A percentile compares a stretch with the other conserved stretches of the same genome.
Conservation (phyloP, 495 filamentous ascomycete species). For the Talaromyces nanjingensis region DNA sequence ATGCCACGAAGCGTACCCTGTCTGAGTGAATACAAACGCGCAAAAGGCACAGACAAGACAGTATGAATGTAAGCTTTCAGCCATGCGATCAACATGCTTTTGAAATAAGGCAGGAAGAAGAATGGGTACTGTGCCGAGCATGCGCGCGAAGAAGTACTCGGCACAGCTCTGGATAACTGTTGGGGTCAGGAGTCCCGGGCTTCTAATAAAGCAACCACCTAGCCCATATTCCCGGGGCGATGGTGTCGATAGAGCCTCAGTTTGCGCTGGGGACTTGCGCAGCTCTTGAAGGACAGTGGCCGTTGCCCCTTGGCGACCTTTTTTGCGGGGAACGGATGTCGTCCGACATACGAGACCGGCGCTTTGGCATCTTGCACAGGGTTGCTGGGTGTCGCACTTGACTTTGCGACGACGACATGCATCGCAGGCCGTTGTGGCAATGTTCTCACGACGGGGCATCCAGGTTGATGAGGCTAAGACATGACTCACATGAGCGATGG, state of each 20-base stretch:
- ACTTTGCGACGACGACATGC: conserved; percentile 81
- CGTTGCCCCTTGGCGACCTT: conserved; percentile 74
- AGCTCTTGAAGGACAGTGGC: conserved; percentile 79
- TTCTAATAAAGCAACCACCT: conserved; percentile 8
- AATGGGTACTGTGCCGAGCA: conserved; percentile 71
- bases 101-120: conserved; percentile 56
- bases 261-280: conserved; percentile 48
- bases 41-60: conserved; percentile 67
- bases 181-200: conserved; percentile 48
- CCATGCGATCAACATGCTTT: conserved; percentile 48
- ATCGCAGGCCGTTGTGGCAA: conserved; percentile 64
- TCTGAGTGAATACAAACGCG: conserved; percentile 71
- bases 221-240: conserved; percentile 13
- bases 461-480: neutral
- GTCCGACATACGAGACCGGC: conserved; percentile 69
- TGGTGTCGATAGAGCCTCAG: conserved; percentile 48
- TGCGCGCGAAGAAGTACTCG: conserved; percentile 69
- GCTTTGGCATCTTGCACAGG: conserved; percentile 64
- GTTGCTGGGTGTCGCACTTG: conserved; percentile 44
- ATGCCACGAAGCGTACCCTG: conserved; percentile 13
- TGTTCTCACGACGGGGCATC: neutral
- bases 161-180: conserved; percentile 60
- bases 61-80: conserved; percentile 61
- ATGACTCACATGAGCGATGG: neutral
- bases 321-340: conserved; percentile 79